These are phyloP conservation scores for Sophora flavescens DNA, from an alignment of 306 rosid genomes.

Conservation along the genomic window DNA sequence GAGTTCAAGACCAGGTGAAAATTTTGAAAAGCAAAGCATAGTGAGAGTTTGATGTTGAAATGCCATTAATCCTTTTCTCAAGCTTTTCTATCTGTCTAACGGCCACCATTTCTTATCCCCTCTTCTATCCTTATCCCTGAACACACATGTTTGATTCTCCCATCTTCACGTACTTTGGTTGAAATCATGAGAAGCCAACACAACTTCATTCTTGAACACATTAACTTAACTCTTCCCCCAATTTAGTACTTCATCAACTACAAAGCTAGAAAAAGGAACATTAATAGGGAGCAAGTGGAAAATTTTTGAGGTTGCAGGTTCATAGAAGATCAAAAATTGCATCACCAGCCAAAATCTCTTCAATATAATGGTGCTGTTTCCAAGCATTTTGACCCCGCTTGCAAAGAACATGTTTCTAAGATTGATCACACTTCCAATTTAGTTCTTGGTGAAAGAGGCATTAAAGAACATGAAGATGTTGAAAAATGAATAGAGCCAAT, in stretches of 20 bases:
- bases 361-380: constrained; percentile 51
- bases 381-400: constrained; percentile 50
- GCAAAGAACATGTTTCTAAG: constrained; percentile 54
- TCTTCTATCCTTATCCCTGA: constrained; percentile 43
- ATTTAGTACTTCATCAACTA: constrained; percentile 5
- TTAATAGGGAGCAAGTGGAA: neutral
- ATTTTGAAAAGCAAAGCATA: no score
- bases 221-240: constrained; percentile 5
- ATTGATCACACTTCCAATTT: constrained; percentile 49
- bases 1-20: no score
- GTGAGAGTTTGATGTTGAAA: no score
- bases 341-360: constrained; percentile 44
- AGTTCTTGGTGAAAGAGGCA: constrained; percentile 55
- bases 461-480: constrained; percentile 49
- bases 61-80: constrained; percentile 55
- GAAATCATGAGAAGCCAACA: constrained; percentile 37
- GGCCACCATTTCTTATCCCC: constrained; percentile 45
- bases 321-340: no score
- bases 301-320: no score
- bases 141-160: constrained; percentile 47
- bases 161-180: constrained; percentile 37
- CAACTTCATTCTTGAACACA: constrained; percentile 3
- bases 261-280: constrained; percentile 32
- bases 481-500: constrained; percentile 58
- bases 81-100: constrained; percentile 47